Base-by-base conservation (phyloP, 2,329 filamentous ascomycete genomes). In the Curvularia eragrostidis region DNA sequence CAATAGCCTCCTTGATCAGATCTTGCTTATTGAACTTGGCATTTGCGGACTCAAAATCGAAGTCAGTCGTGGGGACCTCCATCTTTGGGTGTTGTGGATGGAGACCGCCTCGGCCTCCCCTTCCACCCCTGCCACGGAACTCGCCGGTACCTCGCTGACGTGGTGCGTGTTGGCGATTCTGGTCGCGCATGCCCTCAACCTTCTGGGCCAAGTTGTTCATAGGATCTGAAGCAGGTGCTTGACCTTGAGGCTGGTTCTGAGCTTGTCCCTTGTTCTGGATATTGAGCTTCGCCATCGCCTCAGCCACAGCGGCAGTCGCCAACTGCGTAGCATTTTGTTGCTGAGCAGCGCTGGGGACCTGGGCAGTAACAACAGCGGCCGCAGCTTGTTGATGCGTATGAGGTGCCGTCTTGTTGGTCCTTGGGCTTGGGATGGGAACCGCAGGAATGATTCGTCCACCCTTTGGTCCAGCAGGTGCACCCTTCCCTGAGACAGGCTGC, bases 11-110 rank as follows among this genome's bases (percentile, higher is more conserved):
- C 79, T 97, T 97, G 38, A 91, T 89, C 44, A 96, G 77, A 67
- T 94, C 91, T 68, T 91, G 87, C 79, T 96, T 89, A 81, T 92
- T 94, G 81, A 96, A 96, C 76, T 93, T 95, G 48, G 91, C 91
- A 74, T 96, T 96, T 26, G 91, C 84, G 15, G 85, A 86, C 66
- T 90, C 90, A 72, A 99, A 99, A 72, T 99, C 94, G 69, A 93
- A 99, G 73, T 98, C 95, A 1, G 91, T 88, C 47, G 90, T 86
- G 0, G 95, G 95, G 2, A 99, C 91, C 52, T 97, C 93, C 30
- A 98, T 87, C 79, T 91, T 95, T 48, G 83, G 79, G 57, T 80
- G 80, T 47, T 62, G 66, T 13, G 59, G 24, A 43, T 69, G 65
- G 44, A 44, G 49, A 41, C 76, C 78, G 30, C 81, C 81, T 53